These are phyloP conservation scores for Salvia sclarea DNA, from an alignment of 305 asterid species.

Conservation along the genomic window DNA sequence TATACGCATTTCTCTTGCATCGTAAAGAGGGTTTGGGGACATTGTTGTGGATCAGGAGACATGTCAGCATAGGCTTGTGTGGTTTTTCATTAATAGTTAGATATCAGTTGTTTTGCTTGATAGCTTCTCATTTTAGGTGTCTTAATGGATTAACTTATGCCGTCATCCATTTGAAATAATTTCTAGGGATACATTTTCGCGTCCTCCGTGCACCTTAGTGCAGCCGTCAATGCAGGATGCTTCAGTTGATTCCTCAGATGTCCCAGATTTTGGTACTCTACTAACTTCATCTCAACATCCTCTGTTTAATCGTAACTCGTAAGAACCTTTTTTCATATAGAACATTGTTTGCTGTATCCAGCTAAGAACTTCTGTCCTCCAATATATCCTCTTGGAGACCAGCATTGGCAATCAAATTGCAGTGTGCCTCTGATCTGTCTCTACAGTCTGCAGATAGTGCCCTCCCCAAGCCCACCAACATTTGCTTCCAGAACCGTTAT, in stretches of 20 bases:
- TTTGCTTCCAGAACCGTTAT: constrained; percentile 85
- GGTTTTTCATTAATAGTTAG: constrained; percentile 13
- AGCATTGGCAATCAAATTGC: constrained; percentile 57
- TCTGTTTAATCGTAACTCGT: constrained; percentile 22
- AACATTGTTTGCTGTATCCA: constrained; percentile 42
- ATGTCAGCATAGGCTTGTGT: constrained; percentile 14
- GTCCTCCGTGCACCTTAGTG: constrained; percentile 86
- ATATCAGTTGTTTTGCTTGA: constrained; percentile 9
- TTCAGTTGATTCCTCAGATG: constrained; percentile 43
- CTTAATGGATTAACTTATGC: constrained; percentile 18
- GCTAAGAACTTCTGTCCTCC: constrained; percentile 86
- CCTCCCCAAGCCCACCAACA: constrained; percentile 88
- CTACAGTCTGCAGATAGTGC: constrained; percentile 78
- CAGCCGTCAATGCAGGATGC: constrained; percentile 81
- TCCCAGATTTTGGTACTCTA: constrained; percentile 82
- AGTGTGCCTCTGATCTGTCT: constrained; percentile 75
- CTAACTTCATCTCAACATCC: constrained; percentile 32
- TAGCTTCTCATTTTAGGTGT: constrained; percentile 26
- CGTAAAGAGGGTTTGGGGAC: background rate
- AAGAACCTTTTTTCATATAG: constrained; percentile 28
- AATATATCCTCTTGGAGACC: constrained; percentile 88
- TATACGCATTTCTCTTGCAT: constrained; percentile 3
- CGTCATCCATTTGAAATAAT: constrained; percentile 28
- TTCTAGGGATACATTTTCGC: constrained; percentile 94
- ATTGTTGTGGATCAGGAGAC: constrained; percentile 22